Conservation (phyloP, 1,139 yeast genomes). For the Debaryomyces psychrophilus region DNA sequence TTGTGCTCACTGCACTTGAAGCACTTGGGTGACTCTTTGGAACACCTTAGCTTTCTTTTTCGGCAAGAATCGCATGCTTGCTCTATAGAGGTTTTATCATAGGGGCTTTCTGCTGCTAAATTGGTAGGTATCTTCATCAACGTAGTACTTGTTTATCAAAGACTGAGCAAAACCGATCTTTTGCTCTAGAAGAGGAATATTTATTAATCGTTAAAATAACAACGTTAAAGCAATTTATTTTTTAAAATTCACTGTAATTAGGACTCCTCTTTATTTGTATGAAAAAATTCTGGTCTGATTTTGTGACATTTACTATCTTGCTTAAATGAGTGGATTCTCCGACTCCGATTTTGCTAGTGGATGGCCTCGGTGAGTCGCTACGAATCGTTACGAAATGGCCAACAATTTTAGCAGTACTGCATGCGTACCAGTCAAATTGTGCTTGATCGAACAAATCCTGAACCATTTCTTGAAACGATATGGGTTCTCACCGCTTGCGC, state of each 20-base stretch:
- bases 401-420: conserved; percentile 8
- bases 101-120: conserved; percentile 6
- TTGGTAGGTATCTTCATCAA: conserved; percentile 11
- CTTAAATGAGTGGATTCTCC: conserved; percentile 4
- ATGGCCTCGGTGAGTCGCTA: background rate
- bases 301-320: conserved; percentile 3
- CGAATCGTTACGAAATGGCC: conserved; percentile 1
- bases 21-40: conserved; percentile 74
- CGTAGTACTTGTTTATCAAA: background rate
- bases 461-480: background rate
- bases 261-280: conserved; percentile 8
- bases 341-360: conserved; percentile 9
- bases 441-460: background rate
- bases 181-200: background rate
- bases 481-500: background rate
- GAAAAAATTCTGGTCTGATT: conserved; percentile 5
- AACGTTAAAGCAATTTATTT: background rate
- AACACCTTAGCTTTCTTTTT: conserved; percentile 58
- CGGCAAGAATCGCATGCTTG: conserved; percentile 65
- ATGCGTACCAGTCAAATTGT: background rate
- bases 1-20: conserved; percentile 71
- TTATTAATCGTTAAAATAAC: conserved; percentile 1
- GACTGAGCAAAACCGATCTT: background rate
- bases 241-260: conserved; percentile 4
- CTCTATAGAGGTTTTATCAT: conserved; percentile 32